Evolutionary conservation across 495 filamentous ascomycete species (phyloP), one percentile per base, ranked within the genome.

Genomic region (Hypoxylon fragiforme): DNA sequence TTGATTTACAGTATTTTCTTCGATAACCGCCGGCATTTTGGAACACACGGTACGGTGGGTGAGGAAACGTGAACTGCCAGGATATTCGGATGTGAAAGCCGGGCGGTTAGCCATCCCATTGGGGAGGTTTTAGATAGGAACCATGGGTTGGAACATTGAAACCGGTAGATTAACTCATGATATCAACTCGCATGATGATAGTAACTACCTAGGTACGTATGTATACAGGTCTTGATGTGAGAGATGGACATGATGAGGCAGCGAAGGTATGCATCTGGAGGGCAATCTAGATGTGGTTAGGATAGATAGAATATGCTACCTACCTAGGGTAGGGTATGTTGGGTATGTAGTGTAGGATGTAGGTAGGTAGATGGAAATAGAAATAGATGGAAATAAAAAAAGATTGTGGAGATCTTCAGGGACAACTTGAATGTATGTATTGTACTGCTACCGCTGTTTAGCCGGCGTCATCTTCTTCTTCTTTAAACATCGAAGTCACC

Each of bases 81-180:
- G 52, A 52, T 34, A 56, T 26, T 56, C 43, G 48, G 52, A 62
- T 40, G 46, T 43, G 37, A 28, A 41, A 53, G 51, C 37, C 38
- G 47, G 28, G 38, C 52, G 48, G 52, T 16, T 52, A 8, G 52
- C 15, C 41, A 48, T 36, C 58, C 58, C 44, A 62, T 62, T 62
- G 48, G 58, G 19, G 58, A 62, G 47, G 35, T 18, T 38, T 24
- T 15, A 42, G 13, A 52, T 16, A 12, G 38, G 58, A 48, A 47
- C 47, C 52, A 53, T 49, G 52, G 51, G 18, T 51, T 53, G 3
- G 19, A 44, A 39, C n/a, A n/a, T n/a, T n/a, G n/a, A n/a, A n/a
- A 43, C 46, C 43, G 52, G 43, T 13, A 53, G 49, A 53, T 13
- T 32, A 26, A 35, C 19, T 47, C 45, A 51, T 61, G 40, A 61